phyloP scores from a whole-genome alignment of 768 basidiomycete species.

The Rhodotorula diobovata region DNA sequence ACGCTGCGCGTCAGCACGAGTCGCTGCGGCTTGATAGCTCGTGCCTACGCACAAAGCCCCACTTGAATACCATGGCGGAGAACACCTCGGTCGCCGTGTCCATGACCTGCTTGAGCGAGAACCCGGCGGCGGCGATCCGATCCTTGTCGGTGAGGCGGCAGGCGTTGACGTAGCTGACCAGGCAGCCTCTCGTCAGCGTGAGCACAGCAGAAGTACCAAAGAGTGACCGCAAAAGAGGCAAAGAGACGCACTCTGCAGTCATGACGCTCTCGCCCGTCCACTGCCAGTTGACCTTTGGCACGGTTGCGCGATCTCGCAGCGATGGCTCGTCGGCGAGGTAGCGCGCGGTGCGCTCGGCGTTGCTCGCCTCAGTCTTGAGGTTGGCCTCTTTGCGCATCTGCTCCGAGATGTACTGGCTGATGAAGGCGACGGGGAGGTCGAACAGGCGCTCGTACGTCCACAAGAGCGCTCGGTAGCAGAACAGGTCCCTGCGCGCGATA shows the following conservation, averaged over 20 bases:
- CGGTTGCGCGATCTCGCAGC: constrained; percentile 66
- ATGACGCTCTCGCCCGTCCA: constrained; percentile 72
- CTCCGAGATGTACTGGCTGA: constrained; percentile 57
- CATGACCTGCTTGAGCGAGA: constrained; percentile 58
- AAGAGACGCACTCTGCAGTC: constrained; percentile 61
- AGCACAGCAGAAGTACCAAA: neutral
- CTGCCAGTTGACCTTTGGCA: constrained; percentile 69
- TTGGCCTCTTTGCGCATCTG: constrained; percentile 71
- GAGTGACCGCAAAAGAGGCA: neutral
- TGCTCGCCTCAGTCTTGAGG: constrained; percentile 72
- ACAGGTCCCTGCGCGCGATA: constrained; percentile 64
- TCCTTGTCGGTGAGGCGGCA: constrained; percentile 48
- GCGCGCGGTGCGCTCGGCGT: constrained; percentile 64
- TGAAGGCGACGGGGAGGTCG: constrained; percentile 76
- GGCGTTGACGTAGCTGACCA: constrained; percentile 29
- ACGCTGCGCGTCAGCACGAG: too few relatives aligned
- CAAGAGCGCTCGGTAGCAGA: constrained; percentile 51
- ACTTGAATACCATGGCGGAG: constrained; percentile 80
- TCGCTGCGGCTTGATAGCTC: too few relatives aligned
- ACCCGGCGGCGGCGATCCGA: constrained; percentile 45
- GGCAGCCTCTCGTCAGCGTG: neutral
- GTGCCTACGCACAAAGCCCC: constrained; percentile 86
- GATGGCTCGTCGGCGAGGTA: constrained; percentile 67
- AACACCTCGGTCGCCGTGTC: constrained; percentile 81
- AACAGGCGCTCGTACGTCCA: constrained; percentile 58